Base-by-base conservation (phyloP, 1,284 basidiomycete species). In the Cutaneotrichosporon dermatis region DNA sequence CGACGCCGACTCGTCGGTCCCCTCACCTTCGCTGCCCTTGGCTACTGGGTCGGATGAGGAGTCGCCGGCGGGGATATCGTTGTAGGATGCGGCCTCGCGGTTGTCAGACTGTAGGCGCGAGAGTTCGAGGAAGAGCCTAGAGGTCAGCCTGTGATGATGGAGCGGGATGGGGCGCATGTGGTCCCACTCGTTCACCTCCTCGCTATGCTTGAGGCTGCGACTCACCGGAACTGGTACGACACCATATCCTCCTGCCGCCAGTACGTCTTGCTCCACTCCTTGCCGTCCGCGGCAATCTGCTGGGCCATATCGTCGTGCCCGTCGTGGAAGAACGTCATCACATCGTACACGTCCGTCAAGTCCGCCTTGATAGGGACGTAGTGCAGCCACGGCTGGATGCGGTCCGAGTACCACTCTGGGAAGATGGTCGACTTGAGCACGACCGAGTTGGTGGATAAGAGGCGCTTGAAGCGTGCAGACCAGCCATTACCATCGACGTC, bases 161-260 rank as follows among this genome's bases (percentile, higher is more conserved):
- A 25, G 25, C 25, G 25, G 25, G 25, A 25, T 25, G 25, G 25
- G 25, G 25, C 25, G 25, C 25, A 25, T 25, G 25, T 25, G 25
- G 25, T 25, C 25, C 25, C 25, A 25, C 25, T 25, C 25, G 25
- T 25, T 25, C 25, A 25, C 25, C 25, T 25, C 25, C 25, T 25
- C 25, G 44, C 34, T 10, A 41, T n/a, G n/a, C 11, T 34, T 51
- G 36, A 16, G 10, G 33, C 25, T 6, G 54, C 37, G n/a, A 68
- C 79, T 57, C 46, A 84, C 84, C 85, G 80, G 69, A 84, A 86
- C 60, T 83, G 76, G 74, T 87, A 87, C 10, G 85, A 83, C 43
- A 81, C 79, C 76, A 88, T 79, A 71, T 88, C 87, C 65, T 85
- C 84, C 58, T 79, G 79, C 50, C 86, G 79, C 85, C 86, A 88